These are phyloP conservation scores for Sisymbrium altissimum DNA, from an alignment of 345 rosid genomes.

Conservation along the genomic window DNA sequence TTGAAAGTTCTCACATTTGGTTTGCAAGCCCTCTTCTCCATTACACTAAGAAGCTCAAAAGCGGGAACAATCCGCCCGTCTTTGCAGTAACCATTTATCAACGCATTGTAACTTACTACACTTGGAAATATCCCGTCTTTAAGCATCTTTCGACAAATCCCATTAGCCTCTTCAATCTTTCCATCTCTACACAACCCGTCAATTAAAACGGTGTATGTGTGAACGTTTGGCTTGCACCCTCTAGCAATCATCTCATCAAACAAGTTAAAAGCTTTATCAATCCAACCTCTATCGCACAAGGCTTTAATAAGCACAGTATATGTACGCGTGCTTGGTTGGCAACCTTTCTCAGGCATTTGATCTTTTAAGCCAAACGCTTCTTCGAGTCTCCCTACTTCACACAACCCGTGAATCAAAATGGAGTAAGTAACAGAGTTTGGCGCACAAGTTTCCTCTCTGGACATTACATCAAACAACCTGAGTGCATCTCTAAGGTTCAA, in stretches of 20 bases:
- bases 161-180: conserved; percentile 47
- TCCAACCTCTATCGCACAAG: conserved; percentile 38
- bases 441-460: conserved; percentile 31
- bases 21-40: conserved; percentile 48
- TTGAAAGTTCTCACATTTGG: conserved; percentile 50
- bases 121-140: conserved; percentile 37
- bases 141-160: conserved; percentile 40
- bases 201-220: conserved; percentile 46
- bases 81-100: conserved; percentile 53
- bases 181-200: conserved; percentile 47
- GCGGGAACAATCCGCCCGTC: conserved; percentile 41
- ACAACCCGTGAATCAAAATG: conserved; percentile 45
- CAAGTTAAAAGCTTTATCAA: conserved; percentile 41
- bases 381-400: conserved; percentile 39
- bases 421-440: conserved; percentile 48
- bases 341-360: conserved; percentile 45
- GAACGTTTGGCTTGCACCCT: conserved; percentile 42
- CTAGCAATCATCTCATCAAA: conserved; percentile 42
- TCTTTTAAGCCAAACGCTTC: conserved; percentile 47
- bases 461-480: conserved; percentile 48
- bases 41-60: conserved; percentile 46
- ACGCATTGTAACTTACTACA: conserved; percentile 42
- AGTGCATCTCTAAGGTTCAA: conserved; percentile 30
- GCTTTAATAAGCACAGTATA: conserved; percentile 48
- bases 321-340: conserved; percentile 40